Conservation (phyloP, 2,329 filamentous ascomycete genomes). For the Sporothrix phasma region DNA sequence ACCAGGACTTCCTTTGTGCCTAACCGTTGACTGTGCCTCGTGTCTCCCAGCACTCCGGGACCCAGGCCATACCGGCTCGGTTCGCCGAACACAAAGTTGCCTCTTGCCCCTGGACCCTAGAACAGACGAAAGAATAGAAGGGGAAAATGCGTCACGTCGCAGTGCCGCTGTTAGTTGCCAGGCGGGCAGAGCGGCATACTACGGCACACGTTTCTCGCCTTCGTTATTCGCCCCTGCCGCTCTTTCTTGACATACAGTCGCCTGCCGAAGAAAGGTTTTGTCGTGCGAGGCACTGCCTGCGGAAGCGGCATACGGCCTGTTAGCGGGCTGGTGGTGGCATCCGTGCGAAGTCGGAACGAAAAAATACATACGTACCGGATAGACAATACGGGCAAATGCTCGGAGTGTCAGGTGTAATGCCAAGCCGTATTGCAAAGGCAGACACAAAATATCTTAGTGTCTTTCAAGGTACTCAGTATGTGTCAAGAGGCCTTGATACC, state of each 20-base stretch:
- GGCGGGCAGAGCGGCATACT: not conserved
- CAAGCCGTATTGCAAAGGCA: not conserved
- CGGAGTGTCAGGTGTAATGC: not conserved
- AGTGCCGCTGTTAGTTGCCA: too few relatives aligned
- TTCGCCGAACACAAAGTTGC: not conserved
- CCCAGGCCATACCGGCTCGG: too few relatives aligned
- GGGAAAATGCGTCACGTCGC: too few relatives aligned
- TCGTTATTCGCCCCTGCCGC: not conserved
- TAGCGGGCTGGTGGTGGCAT: too few relatives aligned
- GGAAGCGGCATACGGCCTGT: not conserved
- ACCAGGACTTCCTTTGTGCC: not conserved
- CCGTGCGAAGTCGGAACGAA: too few relatives aligned
- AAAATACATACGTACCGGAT: too few relatives aligned
- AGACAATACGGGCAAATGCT: not conserved
- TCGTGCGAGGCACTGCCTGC: not conserved
- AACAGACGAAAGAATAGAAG: not conserved
- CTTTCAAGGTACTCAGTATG: too few relatives aligned
- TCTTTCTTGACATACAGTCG: too few relatives aligned
- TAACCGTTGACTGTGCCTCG: not conserved
- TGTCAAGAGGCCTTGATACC: too few relatives aligned
- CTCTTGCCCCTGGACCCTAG: slow-evolving; percentile 6
- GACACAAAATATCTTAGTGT: not conserved
- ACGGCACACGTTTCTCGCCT: not conserved
- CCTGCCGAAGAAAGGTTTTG: not conserved
- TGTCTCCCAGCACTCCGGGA: not conserved